Base-by-base conservation (phyloP, 1,139 yeast species). In the Yamadazyma taylorii region DNA sequence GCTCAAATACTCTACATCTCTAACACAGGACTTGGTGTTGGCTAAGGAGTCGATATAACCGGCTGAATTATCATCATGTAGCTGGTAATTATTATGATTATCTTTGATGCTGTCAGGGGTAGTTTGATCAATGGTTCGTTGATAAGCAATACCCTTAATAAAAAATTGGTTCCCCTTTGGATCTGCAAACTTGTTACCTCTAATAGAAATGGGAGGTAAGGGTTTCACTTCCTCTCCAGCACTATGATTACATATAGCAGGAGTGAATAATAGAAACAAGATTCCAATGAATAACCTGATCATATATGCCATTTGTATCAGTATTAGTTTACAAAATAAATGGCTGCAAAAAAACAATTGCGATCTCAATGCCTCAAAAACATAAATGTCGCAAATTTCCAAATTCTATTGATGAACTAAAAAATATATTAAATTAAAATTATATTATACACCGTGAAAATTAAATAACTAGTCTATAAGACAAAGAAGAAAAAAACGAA, bases 131-230 rank as follows among this genome's bases (percentile, higher is more conserved):
- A 71, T 53, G 32, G 69, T 60, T 30, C 75, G 75, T 49, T 78
- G 84, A 46, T 79, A 79, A 1, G 83, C 81, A 27, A 78, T 71
- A 9, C 85, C 85, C 42, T 74, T 77, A 41, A 78, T 63, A 45
- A 70, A 76, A 52, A 78, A 78, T 55, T 76, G 82, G 19, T 66
- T 60, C 0, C 74, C 75, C 13, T 54, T 58, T 3, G 64, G 45
- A 40, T 63, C 55, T 43, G 69, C 75, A 51, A 79, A 75, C 47
- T 75, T 75, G 51, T 63, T 27, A 5, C 30, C 30, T 14, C n/a
- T 15, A n/a, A 27, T 16, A 4, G 30, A 27, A 9, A 27, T 27
- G 30, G 30, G 19, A n/a, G 19, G 14, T 7, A 27, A 27, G 7
- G 5, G 16, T 5, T 25, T n/a, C 5, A 7, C 28, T 13, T 25